Conservation (phyloP, 768 basidiomycete species). For the Pleurotus giganteus region DNA sequence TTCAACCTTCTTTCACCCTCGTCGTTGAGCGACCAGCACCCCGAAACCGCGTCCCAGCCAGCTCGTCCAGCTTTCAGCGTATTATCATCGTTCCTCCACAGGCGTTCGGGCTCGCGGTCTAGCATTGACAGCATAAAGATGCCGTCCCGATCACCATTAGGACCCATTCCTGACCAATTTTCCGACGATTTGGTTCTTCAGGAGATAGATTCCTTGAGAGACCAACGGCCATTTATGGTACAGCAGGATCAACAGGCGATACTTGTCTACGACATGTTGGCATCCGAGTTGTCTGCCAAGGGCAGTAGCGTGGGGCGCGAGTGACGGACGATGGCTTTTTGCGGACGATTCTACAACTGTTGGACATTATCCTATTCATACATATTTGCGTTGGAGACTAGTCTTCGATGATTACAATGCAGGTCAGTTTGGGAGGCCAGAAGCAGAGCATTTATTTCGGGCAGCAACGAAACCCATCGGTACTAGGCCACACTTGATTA, state of each 20-base stretch:
- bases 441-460: not conserved
- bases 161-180: conserved; percentile 47
- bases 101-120: not conserved
- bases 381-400: no score
- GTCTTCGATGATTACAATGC: no score
- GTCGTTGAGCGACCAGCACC: conserved; percentile 21
- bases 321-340: no score
- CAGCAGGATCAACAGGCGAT: conserved; percentile 64
- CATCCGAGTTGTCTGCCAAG: conserved; percentile 19
- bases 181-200: conserved; percentile 57
- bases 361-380: no score
- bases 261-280: conserved; percentile 63
- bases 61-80: not conserved
- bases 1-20: conserved; percentile 45
- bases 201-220: conserved; percentile 76
- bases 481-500: no score
- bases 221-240: conserved; percentile 84
- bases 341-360: no score
- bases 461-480: no score
- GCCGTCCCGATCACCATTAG: conserved; percentile 47
- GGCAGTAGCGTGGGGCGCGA: not conserved
- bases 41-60: conserved; percentile 1
- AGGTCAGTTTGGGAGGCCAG: no score
- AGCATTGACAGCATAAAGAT: not conserved
- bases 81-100: not conserved